Percentiles rank a stretch among this genome's conserved stretches.
These are phyloP conservation scores for Nigrospora sphaerica DNA, from an alignment of 2,329 filamentous ascomycete genomes.

Conservation along the genomic window DNA sequence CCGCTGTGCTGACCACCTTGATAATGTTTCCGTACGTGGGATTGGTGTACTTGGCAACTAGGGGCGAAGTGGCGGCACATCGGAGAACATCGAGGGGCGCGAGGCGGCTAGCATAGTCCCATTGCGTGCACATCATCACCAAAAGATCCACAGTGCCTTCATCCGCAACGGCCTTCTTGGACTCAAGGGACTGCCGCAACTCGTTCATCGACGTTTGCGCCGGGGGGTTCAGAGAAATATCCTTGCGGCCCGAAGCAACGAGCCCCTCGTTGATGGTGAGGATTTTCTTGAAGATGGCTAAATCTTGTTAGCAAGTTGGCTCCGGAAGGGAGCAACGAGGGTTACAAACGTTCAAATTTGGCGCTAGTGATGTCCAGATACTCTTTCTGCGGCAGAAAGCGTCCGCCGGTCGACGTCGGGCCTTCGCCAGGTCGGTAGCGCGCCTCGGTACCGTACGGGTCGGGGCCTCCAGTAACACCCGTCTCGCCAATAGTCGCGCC, in stretches of 20 bases:
- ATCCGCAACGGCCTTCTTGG: constrained; percentile 40
- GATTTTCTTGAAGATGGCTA: constrained; percentile 69
- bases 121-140: constrained; percentile 65
- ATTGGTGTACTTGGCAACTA: constrained; percentile 54
- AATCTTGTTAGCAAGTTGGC: constrained; percentile 47
- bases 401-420: constrained; percentile 36
- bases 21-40: constrained; percentile 52
- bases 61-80: constrained; percentile 64
- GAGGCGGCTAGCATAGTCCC: constrained; percentile 75
- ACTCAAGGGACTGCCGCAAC: constrained; percentile 59
- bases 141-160: constrained; percentile 54
- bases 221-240: constrained; percentile 63
- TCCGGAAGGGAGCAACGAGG: constrained; percentile 3
- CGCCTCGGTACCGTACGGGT: constrained; percentile 73
- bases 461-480: constrained; percentile 43
- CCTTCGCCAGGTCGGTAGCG: constrained; percentile 70
- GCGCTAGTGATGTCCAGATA: constrained; percentile 73
- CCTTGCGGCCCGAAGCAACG: constrained; percentile 64
- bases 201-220: constrained; percentile 58
- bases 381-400: constrained; percentile 68
- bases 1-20: constrained; percentile 35
- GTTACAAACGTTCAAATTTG: constrained; percentile 50
- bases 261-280: constrained; percentile 68
- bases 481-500: constrained; percentile 72
- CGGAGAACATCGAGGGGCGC: constrained; percentile 83